These are phyloP conservation scores for Claviceps maximensis DNA, from an alignment of 2,329 filamentous ascomycete species.

Conservation along the genomic window DNA sequence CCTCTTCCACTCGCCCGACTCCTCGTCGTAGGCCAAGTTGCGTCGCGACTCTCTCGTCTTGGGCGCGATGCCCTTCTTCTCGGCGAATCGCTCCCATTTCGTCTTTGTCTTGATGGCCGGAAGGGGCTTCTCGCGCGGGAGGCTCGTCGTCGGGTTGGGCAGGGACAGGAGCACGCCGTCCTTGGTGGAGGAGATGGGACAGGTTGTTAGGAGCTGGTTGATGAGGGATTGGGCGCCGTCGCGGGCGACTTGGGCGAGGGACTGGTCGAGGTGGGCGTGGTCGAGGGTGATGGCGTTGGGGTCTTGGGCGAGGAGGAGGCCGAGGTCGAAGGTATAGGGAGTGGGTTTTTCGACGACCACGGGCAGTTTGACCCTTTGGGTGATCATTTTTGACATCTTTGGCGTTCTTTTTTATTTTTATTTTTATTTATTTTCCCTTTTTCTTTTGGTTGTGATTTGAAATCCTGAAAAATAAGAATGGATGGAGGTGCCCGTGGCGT, in stretches of 20 bases:
- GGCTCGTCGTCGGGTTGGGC: conserved; percentile 51
- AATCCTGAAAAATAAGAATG: too few relatives aligned
- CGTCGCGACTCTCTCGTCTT: conserved; percentile 65
- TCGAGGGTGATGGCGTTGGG: conserved; percentile 63
- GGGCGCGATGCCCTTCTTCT: conserved; percentile 90
- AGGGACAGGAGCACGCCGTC: conserved; percentile 68
- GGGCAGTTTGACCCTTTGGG: conserved; percentile 37
- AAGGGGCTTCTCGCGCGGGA: conserved; percentile 87
- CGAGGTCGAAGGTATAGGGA: conserved; percentile 86
- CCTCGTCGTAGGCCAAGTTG: conserved; percentile 74
- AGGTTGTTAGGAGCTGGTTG: conserved; percentile 87
- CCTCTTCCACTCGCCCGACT: conserved; percentile 73
- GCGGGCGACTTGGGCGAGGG: conserved; percentile 61
- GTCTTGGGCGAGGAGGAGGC: conserved; percentile 75
- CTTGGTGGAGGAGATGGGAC: conserved; percentile 57
- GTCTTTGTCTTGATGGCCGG: conserved; percentile 71
- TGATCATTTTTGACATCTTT: conserved; percentile 31
- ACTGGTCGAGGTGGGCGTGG: conserved; percentile 43
- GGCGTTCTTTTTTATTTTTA: conserved; percentile 19
- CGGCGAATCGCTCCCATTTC: conserved; percentile 92
- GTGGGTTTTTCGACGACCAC: conserved; percentile 67
- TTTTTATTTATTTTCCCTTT: background rate
- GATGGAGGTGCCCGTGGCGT: background rate
- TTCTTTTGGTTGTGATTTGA: too few relatives aligned
- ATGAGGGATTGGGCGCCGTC: conserved; percentile 86